phyloP scores from a whole-genome alignment of 2,329 filamentous ascomycete species.

The Biscogniauxia mediterranea region DNA sequence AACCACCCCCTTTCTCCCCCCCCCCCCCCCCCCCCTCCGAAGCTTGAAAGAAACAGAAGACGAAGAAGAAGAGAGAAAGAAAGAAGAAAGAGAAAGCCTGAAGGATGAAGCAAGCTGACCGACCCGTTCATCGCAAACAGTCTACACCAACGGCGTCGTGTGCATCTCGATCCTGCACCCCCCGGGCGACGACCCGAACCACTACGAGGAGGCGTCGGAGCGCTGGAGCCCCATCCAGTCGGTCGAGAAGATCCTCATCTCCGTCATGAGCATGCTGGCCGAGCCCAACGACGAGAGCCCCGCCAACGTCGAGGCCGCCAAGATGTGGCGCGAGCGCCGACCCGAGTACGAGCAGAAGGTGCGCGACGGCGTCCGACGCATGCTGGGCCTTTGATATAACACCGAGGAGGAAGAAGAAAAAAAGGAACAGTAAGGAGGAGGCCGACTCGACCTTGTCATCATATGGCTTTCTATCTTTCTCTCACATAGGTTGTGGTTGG shows the following conservation, averaged over 20 bases:
- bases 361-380: constrained; percentile 74
- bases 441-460: no score
- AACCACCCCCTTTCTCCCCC: constrained; percentile 11
- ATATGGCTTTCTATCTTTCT: no score
- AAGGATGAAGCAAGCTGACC: not conserved
- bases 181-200: constrained; percentile 94
- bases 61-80: no score
- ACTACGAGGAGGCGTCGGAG: constrained; percentile 95
- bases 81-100: no score
- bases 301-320: constrained; percentile 92
- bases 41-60: no score
- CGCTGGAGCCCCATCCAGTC: constrained; percentile 96
- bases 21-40: no score
- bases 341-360: constrained; percentile 85
- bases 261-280: constrained; percentile 96
- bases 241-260: constrained; percentile 95
- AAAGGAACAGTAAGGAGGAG: no score
- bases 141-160: constrained; percentile 87
- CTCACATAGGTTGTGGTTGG: no score
- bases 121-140: constrained; percentile 45
- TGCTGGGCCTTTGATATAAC: constrained; percentile 64
- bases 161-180: constrained; percentile 98
- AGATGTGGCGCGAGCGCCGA: constrained; percentile 89
- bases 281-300: constrained; percentile 97
- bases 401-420: not conserved